Conservation (phyloP, 306 rosid genomes). For the Adenanthera pavonina region DNA sequence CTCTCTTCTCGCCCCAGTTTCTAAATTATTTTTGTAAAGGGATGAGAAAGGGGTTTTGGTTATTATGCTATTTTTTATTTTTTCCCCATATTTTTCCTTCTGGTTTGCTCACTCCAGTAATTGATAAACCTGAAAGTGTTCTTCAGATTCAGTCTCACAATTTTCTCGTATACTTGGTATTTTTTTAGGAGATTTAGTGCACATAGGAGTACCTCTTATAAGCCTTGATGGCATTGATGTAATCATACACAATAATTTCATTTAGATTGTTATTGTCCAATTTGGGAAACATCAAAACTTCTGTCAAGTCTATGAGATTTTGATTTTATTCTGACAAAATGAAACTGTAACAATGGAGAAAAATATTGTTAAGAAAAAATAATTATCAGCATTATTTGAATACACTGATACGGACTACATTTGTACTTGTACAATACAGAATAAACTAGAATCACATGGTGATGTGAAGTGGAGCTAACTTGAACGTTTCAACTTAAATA, state of each 20-base stretch:
- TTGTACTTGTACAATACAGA: too few relatives aligned
- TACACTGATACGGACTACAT: too few relatives aligned
- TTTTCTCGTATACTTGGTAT: slow-evolving; percentile 15
- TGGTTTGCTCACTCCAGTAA: slow-evolving; percentile 10
- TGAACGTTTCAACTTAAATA: too few relatives aligned
- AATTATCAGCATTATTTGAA: too few relatives aligned
- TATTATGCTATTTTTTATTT: slow-evolving; percentile 5
- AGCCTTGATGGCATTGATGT: slow-evolving; percentile 43
- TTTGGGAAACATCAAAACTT: neutral
- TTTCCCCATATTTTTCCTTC: slow-evolving; percentile 28
- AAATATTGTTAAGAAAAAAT: too few relatives aligned
- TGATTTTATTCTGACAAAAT: slow-evolving; percentile 8
- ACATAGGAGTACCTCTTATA: slow-evolving; percentile 25
- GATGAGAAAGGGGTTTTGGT: slow-evolving; percentile 25
- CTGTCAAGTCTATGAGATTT: neutral
- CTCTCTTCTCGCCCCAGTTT: neutral
- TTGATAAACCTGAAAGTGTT: slow-evolving; percentile 36
- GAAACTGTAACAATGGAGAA: neutral
- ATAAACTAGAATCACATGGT: too few relatives aligned
- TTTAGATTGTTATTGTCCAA: neutral
- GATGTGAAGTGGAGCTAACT: too few relatives aligned
- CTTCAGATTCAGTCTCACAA: slow-evolving; percentile 39
- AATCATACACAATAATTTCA: slow-evolving; percentile 22
- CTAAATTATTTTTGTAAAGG: slow-evolving; percentile 18
- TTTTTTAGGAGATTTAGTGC: slow-evolving; percentile 29